Base-by-base conservation (phyloP, 1,284 basidiomycete genomes). In the Trichosporon ovoides region DNA sequence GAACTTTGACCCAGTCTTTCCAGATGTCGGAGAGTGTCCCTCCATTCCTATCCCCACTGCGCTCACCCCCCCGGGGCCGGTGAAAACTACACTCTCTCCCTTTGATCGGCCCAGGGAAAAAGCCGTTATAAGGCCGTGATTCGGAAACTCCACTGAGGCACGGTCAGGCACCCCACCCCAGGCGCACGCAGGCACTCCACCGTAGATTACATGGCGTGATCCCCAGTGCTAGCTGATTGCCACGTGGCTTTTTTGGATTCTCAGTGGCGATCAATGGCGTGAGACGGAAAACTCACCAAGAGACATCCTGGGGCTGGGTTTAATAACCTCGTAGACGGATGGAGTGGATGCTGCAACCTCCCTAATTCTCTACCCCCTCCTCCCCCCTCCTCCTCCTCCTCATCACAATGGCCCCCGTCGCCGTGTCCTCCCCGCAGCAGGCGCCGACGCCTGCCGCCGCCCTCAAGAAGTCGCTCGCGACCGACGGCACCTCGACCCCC, bases 401-500 rank as follows among this genome's bases (percentile, higher is more conserved):
- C 16, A 12, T 10, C 59, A 60, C 33, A 22, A 61, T 61, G 60
- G 60, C 60, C 38, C 60, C 60, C 51, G 52, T 58, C 53, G 38
- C 57, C 48, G 38, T 55, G 31, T 37, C 53, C 40, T 31, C 51
- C 16, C 33, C 58, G 19, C 12, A 34, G 24, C 49, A 37, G n/a
- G 28, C 57, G 10, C 52, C 37, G 34, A 9, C 38, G 18, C 49
- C 48, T 12, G 28, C 37, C 34, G 48, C 52, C 48, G 46, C 52
- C 33, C 43, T 52, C 56, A 38, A 50, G 10, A 60, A 60, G 58
- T 46, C 52, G 19, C 61, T 71, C 48, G 68, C 70, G 38, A 49
- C 56, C 7, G 64, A 63, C 24, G 70, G 69, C 48, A 57, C 62
- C 12, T 54, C 67, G 20, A 75, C 74, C 7, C 73, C 73, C n/a